Evolutionary conservation across 2,329 filamentous ascomycete species (phyloP).

Genomic region (Aureobasidium pullulans): DNA sequence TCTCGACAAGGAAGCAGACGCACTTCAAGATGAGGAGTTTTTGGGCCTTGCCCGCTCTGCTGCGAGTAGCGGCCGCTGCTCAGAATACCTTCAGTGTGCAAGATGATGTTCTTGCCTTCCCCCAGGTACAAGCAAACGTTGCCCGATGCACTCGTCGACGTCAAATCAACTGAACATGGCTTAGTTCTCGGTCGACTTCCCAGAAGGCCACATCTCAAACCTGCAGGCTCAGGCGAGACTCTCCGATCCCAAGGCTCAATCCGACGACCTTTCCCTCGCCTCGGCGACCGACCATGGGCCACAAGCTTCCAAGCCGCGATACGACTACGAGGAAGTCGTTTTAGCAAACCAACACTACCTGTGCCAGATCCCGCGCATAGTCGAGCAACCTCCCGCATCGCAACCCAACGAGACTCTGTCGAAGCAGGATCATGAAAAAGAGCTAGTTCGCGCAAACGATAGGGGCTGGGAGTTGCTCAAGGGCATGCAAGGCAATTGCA

Average conservation of each 20-base stretch:
- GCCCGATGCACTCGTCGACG: not conserved
- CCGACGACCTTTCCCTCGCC: not conserved
- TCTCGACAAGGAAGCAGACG: too few species aligned
- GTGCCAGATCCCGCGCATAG: slow-evolving; percentile 73
- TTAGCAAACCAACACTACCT: slow-evolving; percentile 65
- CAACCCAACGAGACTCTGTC: slow-evolving; percentile 24
- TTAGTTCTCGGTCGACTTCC: slow-evolving; percentile 75
- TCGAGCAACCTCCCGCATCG: slow-evolving; percentile 36
- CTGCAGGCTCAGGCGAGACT: slow-evolving; percentile 59
- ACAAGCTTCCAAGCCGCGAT: slow-evolving; percentile 14
- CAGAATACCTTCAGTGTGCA: slow-evolving; percentile 71
- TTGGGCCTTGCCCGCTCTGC: slow-evolving; percentile 40
- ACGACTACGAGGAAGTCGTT: slow-evolving; percentile 65
- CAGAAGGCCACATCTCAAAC: slow-evolving; percentile 64
- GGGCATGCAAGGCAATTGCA: slow-evolving; percentile 69
- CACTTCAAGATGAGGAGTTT: slow-evolving; percentile 37
- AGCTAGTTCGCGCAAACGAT: slow-evolving; percentile 67
- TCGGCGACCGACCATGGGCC: not conserved
- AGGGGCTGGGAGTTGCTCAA: slow-evolving; percentile 74
- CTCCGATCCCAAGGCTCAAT: slow-evolving; percentile 17
- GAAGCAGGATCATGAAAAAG: slow-evolving; percentile 65
- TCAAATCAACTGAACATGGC: not conserved
- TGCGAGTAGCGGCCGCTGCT: slow-evolving; percentile 44
- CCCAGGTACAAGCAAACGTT: slow-evolving; percentile 54
- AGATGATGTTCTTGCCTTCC: slow-evolving; percentile 79